These are phyloP conservation scores for Venturia pyrina DNA, from an alignment of 2,329 filamentous ascomycete species.

Conservation along the genomic window DNA sequence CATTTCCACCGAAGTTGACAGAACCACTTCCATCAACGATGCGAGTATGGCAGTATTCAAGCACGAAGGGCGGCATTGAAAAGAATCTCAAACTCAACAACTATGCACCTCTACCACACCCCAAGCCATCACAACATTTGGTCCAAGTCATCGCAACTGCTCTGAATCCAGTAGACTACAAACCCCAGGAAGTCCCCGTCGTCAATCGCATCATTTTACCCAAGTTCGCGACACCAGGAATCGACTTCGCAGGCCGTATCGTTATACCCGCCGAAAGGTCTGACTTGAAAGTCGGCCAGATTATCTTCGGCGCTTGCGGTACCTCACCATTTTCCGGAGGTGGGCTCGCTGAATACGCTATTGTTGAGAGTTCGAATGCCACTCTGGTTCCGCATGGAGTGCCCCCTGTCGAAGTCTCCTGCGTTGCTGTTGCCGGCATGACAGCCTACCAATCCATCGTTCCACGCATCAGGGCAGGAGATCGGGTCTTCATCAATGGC, in stretches of 20 bases:
- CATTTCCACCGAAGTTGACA: background rate
- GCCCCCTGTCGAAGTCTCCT: constrained; percentile 25
- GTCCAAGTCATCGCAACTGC: constrained; percentile 44
- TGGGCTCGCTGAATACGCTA: constrained; percentile 28
- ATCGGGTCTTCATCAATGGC: constrained; percentile 13
- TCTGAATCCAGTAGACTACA: constrained; percentile 57
- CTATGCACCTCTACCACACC: constrained; percentile 31
- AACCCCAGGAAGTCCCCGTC: constrained; percentile 42
- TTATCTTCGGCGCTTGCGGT: constrained; percentile 30
- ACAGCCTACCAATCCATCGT: constrained; percentile 30
- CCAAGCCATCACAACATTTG: constrained; percentile 34
- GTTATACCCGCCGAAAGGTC: constrained; percentile 22
- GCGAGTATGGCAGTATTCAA: constrained; percentile 49
- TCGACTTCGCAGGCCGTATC: constrained; percentile 45
- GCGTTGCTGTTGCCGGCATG: constrained; percentile 28
- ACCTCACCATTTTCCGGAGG: constrained; percentile 23
- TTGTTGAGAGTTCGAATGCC: constrained; percentile 18
- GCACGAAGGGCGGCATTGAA: constrained; percentile 38
- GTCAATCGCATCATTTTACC: constrained; percentile 28
- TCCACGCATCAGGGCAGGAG: background rate
- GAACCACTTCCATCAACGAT: constrained; percentile 26
- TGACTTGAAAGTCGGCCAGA: constrained; percentile 25
- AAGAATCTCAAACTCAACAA: constrained; percentile 41
- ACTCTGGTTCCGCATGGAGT: constrained; percentile 21
- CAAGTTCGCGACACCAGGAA: constrained; percentile 36